phyloP scores from a whole-genome alignment of 305 asterid genomes.

The Fraxinus xanthoxyloides region DNA sequence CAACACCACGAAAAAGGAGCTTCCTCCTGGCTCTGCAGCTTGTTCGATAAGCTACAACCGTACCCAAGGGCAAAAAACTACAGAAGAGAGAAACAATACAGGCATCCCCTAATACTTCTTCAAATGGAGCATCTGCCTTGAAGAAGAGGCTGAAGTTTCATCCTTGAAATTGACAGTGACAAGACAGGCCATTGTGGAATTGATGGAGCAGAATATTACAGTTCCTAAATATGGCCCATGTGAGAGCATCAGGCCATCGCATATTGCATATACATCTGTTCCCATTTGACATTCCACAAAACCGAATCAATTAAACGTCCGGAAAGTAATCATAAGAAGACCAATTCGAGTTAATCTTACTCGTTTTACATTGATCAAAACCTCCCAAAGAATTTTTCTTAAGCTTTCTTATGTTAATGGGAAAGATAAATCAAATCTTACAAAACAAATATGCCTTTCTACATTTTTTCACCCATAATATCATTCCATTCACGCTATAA shows the following conservation, averaged over 20 bases:
- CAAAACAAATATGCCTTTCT: not conserved
- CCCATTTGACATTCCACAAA: conserved; percentile 19
- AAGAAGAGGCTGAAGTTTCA: conserved; percentile 58
- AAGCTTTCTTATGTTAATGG: not conserved
- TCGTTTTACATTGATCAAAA: not conserved
- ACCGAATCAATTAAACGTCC: conserved; percentile 12
- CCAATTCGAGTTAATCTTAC: not conserved
- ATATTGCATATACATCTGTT: conserved; percentile 70
- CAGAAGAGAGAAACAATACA: conserved; percentile 81
- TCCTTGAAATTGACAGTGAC: conserved; percentile 70
- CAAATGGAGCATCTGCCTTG: conserved; percentile 78
- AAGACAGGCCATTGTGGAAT: conserved; percentile 68
- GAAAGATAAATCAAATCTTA: not conserved
- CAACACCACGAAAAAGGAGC: conserved; percentile 42
- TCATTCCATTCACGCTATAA: not conserved
- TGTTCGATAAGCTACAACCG: conserved; percentile 81
- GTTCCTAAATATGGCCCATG: conserved; percentile 90
- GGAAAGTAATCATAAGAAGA: not conserved
- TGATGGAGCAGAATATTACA: conserved; percentile 61
- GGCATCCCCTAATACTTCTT: conserved; percentile 99
- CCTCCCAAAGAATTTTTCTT: not conserved
- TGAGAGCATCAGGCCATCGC: conserved; percentile 68
- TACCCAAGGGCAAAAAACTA: conserved; percentile 91
- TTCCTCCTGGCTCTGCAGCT: conserved; percentile 68
- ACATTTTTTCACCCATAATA: not conserved